These are phyloP conservation scores for Francoa sonchifolia DNA, from an alignment of 441 rosid genomes.

Conservation along the genomic window DNA sequence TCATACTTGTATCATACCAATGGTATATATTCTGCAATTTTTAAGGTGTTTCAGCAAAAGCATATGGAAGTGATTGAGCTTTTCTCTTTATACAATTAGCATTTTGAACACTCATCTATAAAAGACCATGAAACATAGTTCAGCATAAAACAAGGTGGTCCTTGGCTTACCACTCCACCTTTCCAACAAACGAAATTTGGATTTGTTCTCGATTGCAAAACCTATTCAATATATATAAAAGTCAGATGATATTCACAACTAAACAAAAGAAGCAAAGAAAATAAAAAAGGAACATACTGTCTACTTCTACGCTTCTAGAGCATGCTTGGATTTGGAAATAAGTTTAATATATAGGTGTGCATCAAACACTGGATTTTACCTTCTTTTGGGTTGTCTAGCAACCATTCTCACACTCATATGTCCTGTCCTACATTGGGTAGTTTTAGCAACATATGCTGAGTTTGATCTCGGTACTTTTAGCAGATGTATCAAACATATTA, in stretches of 20 bases:
- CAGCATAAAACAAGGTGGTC: neutral
- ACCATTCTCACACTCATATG: no score
- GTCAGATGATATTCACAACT: constrained; percentile 5
- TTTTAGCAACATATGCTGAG: no score
- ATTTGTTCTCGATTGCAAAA: constrained; percentile 68
- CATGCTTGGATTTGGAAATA: no score
- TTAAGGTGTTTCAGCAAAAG: neutral
- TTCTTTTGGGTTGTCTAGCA: neutral
- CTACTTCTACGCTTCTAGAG: no score
- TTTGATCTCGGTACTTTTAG: no score
- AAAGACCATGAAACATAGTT: neutral
- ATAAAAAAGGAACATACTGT: neutral
- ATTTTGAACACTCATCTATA: neutral
- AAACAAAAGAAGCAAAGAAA: constrained; percentile 1
- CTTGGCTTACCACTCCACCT: constrained; percentile 77
- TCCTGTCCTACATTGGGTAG: no score
- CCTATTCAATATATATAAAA: constrained; percentile 24
- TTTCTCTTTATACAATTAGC: no score
- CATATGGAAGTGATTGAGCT: neutral
- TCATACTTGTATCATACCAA: neutral
- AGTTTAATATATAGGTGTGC: no score
- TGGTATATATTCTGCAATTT: neutral
- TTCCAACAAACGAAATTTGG: constrained; percentile 65
- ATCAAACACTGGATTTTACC: neutral
- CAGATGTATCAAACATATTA: no score